These are phyloP conservation scores for Trichocladium uniseriatum DNA, from an alignment of 495 filamentous ascomycete species.

Conservation along the genomic window DNA sequence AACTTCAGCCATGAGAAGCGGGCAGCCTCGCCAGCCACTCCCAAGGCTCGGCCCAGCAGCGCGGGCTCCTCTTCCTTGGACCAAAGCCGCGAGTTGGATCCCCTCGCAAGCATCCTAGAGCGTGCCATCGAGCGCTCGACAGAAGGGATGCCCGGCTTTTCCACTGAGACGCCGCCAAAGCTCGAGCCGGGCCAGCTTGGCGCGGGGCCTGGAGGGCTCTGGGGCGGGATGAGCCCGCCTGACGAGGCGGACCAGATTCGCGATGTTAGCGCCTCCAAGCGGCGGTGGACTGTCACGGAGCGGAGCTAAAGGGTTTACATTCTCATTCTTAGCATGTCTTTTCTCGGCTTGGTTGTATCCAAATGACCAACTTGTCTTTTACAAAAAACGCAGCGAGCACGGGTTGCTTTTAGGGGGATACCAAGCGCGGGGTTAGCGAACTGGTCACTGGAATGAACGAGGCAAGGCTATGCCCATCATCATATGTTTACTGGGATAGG, in stretches of 20 bases:
- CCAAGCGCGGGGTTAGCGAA: constrained; percentile 11
- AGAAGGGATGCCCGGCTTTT: neutral
- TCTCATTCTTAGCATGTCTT: neutral
- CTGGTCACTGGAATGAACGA: neutral
- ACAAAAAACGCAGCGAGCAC: too few relatives aligned
- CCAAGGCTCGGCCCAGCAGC: neutral
- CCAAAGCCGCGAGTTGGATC: neutral
- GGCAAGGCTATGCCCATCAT: neutral
- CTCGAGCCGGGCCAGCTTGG: constrained; percentile 15
- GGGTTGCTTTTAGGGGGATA: neutral
- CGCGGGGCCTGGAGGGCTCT: constrained; percentile 26
- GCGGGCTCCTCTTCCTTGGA: neutral
- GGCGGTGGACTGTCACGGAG: constrained; percentile 41
- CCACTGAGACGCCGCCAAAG: neutral
- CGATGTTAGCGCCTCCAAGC: constrained; percentile 31
- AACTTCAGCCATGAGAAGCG: constrained; percentile 33
- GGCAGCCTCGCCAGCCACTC: neutral
- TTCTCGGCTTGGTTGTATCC: too few relatives aligned
- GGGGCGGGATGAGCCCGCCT: constrained; percentile 28
- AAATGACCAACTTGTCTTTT: too few relatives aligned
- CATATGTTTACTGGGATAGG: neutral
- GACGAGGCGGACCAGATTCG: constrained; percentile 30
- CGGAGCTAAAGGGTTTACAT: constrained; percentile 8
- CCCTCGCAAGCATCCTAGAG: neutral
- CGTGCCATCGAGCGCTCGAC: neutral